phyloP scores from a whole-genome alignment of 2,329 filamentous ascomycete species.

The Sclerotinia borealis region DNA sequence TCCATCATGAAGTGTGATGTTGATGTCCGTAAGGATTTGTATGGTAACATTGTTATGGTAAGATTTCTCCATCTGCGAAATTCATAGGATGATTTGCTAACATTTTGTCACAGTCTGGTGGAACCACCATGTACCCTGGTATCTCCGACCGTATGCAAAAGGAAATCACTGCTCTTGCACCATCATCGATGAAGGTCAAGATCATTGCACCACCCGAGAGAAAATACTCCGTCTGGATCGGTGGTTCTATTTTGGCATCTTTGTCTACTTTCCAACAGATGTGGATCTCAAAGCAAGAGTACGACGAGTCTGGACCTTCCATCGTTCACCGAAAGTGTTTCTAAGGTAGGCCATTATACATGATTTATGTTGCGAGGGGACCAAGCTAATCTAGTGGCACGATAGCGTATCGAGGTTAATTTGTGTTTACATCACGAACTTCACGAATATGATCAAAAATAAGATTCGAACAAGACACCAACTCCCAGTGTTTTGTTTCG shows the following conservation, averaged over 20 bases:
- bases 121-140: slow-evolving; percentile 99
- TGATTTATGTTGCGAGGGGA: background rate
- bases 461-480: slow-evolving; percentile 28
- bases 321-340: slow-evolving; percentile 99
- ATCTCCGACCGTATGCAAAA: slow-evolving; percentile 99
- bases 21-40: slow-evolving; percentile 99
- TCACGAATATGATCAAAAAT: slow-evolving; percentile 32
- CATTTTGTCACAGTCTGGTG: slow-evolving; percentile 69
- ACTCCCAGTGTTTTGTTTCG: slow-evolving; percentile 27
- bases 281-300: slow-evolving; percentile 99
- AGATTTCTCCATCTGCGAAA: slow-evolving; percentile 35
- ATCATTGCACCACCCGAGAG: slow-evolving; percentile 99
- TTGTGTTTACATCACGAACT: slow-evolving; percentile 31
- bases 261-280: slow-evolving; percentile 99
- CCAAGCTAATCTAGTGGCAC: background rate
- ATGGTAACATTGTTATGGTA: slow-evolving; percentile 99
- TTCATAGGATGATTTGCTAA: slow-evolving; percentile 16
- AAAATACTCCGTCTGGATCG: slow-evolving; percentile 99
- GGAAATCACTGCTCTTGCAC: slow-evolving; percentile 98
- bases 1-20: slow-evolving; percentile 99
- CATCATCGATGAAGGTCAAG: slow-evolving; percentile 99
- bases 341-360: slow-evolving; percentile 61
- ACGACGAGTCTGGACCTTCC: slow-evolving; percentile 99
- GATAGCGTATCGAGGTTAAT: slow-evolving; percentile 23
- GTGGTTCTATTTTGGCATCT: slow-evolving; percentile 99